A percentile compares a stretch with the other conserved stretches of the same genome.
Conservation (phyloP, 2,329 filamentous ascomycete species). For the Aspergillus hortae region DNA sequence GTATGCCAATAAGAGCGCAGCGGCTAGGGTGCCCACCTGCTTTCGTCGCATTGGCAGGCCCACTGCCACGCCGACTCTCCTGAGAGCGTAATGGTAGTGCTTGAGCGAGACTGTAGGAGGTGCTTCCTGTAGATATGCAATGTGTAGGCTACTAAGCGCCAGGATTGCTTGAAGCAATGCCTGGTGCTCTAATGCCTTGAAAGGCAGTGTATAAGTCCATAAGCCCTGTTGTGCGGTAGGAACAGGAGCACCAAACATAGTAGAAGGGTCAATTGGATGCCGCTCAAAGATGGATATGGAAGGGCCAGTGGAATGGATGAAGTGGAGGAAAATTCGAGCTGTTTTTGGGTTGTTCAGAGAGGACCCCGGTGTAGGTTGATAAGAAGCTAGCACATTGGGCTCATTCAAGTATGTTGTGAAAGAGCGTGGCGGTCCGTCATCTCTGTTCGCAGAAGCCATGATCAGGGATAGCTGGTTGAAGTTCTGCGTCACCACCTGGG, state of each 20-base stretch:
- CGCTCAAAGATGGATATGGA: slow-evolving; percentile 85
- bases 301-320: slow-evolving; percentile 82
- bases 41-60: slow-evolving; percentile 65
- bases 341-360: slow-evolving; percentile 76
- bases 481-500: slow-evolving; percentile 33
- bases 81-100: slow-evolving; percentile 84
- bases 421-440: slow-evolving; percentile 48
- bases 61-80: slow-evolving; percentile 73
- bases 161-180: slow-evolving; percentile 87
- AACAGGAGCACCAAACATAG: slow-evolving; percentile 61
- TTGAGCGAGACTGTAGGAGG: slow-evolving; percentile 78
- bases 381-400: slow-evolving; percentile 56
- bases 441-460: slow-evolving; percentile 41
- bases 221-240: slow-evolving; percentile 57
- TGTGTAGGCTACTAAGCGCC: slow-evolving; percentile 80
- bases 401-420: slow-evolving; percentile 48
- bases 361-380: slow-evolving; percentile 61
- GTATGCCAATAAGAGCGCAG: slow-evolving; percentile 79
- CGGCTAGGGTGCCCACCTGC: slow-evolving; percentile 79
- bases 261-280: slow-evolving; percentile 68
- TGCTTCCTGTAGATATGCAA: slow-evolving; percentile 72
- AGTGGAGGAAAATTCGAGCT: slow-evolving; percentile 83
- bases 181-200: slow-evolving; percentile 79
- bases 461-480: slow-evolving; percentile 42
- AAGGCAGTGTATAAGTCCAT: slow-evolving; percentile 75